Evolutionary conservation across 75 land plant genomes (phyloP).

Genomic region (Chamaecyparis obtusa): DNA sequence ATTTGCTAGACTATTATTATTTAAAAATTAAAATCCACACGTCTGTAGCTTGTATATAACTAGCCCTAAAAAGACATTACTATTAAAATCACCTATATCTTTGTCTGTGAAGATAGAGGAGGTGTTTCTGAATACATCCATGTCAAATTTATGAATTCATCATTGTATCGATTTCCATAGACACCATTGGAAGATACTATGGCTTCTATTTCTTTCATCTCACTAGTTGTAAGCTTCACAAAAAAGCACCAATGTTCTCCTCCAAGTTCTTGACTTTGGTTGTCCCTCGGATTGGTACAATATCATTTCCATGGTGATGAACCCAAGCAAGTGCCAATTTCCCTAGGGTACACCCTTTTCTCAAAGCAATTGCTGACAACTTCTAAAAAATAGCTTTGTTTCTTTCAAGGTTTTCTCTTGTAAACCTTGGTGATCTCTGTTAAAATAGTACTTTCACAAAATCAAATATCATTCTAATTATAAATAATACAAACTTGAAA

Average conservation of each 20-base stretch:
- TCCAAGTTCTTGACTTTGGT: slow-evolving; percentile 26
- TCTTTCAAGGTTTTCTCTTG: slow-evolving; percentile 40
- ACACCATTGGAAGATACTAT: no score
- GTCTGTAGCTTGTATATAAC: no score
- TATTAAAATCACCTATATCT: background rate
- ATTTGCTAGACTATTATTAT: no score
- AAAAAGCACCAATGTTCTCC: slow-evolving; percentile 51
- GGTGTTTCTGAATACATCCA: slow-evolving; percentile 27
- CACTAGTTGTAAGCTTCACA: slow-evolving; percentile 28
- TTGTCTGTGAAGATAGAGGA: slow-evolving; percentile 23
- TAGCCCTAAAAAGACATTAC: background rate
- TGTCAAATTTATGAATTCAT: background rate
- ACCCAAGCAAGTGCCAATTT: slow-evolving; percentile 79
- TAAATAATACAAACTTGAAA: background rate
- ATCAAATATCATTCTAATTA: no score
- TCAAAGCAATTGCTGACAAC: slow-evolving; percentile 39
- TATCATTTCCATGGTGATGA: slow-evolving; percentile 58
- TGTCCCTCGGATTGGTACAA: no score
- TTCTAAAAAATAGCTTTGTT: background rate
- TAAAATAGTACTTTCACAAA: background rate
- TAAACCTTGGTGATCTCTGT: slow-evolving; percentile 34
- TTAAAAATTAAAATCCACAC: no score
- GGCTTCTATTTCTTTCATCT: no score
- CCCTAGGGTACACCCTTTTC: slow-evolving; percentile 50
- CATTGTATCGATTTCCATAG: no score